Evolutionary conservation across 495 filamentous ascomycete species (phyloP).

Genomic region (Beverwykella pulmonaria): DNA sequence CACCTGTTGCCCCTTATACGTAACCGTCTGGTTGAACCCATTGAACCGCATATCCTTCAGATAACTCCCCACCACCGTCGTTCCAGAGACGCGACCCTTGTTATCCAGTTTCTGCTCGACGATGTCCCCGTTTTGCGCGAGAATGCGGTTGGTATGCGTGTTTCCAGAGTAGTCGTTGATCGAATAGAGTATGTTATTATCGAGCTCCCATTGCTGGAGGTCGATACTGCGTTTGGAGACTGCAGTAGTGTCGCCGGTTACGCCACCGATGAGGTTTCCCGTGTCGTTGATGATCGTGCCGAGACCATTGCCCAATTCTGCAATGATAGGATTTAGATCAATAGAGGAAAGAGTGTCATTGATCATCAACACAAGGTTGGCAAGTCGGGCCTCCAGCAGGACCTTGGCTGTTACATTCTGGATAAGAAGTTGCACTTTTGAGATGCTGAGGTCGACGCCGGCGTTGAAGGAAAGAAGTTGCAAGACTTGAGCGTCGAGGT

Average conservation of each 20-base stretch:
- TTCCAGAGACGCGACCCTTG: constrained; percentile 49
- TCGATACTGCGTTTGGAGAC: constrained; percentile 24
- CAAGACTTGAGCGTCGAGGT: constrained; percentile 60
- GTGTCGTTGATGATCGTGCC: constrained; percentile 53
- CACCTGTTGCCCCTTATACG: constrained; percentile 48
- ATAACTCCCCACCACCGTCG: constrained; percentile 53
- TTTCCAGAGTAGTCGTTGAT: constrained; percentile 59
- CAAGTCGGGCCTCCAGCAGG: constrained; percentile 58
- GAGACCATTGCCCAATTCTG: constrained; percentile 54
- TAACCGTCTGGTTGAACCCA: constrained; percentile 54
- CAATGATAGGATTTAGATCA: constrained; percentile 61
- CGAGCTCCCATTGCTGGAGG: constrained; percentile 42
- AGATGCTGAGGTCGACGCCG: constrained; percentile 58
- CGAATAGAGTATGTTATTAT: constrained; percentile 57
- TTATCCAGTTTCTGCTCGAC: constrained; percentile 58
- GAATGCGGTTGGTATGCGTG: constrained; percentile 58
- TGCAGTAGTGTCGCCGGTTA: constrained; percentile 6
- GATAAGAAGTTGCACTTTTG: constrained; percentile 55
- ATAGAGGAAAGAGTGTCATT: constrained; percentile 55
- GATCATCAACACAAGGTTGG: constrained; percentile 60
- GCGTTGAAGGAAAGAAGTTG: constrained; percentile 60
- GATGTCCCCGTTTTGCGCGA: constrained; percentile 58
- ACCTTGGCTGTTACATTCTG: constrained; percentile 61
- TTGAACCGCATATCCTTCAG: constrained; percentile 56
- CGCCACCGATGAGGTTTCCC: constrained; percentile 40